Conservation (phyloP, 2,329 filamentous ascomycete species). For the Botryotinia narcissicola region DNA sequence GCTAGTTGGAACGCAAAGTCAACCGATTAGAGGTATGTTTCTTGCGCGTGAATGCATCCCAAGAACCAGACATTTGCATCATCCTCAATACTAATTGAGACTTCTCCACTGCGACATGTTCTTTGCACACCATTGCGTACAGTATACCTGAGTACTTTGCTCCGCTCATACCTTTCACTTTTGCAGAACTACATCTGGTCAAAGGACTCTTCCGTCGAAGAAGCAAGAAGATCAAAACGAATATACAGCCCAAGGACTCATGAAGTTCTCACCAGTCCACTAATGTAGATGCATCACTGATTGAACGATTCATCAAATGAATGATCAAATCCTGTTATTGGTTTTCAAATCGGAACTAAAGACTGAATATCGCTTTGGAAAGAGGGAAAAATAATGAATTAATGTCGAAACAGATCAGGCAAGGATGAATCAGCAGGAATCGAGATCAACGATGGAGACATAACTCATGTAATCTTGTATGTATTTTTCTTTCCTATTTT, state of each 20-base stretch:
- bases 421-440: neutral
- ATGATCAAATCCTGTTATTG: neutral
- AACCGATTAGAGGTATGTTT: neutral
- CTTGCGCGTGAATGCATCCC: neutral
- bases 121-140: neutral
- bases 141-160: neutral
- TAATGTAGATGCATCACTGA: neutral
- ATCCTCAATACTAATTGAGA: slow-evolving; percentile 1
- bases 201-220: neutral
- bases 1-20: neutral
- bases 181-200: neutral
- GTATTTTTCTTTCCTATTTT: slow-evolving; percentile 8
- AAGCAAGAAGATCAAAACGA: neutral
- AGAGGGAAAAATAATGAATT: neutral
- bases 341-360: neutral
- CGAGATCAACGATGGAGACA: neutral
- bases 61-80: neutral
- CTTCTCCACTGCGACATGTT: slow-evolving; percentile 1
- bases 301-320: neutral
- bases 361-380: neutral
- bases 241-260: neutral
- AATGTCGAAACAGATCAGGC: neutral
- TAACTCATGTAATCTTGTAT: slow-evolving; percentile 9
- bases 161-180: neutral
- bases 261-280: slow-evolving; percentile 1